Evolutionary conservation across 2,329 filamentous ascomycete genomes (phyloP).

Genomic region (Pseudohalonectria lignicola): DNA sequence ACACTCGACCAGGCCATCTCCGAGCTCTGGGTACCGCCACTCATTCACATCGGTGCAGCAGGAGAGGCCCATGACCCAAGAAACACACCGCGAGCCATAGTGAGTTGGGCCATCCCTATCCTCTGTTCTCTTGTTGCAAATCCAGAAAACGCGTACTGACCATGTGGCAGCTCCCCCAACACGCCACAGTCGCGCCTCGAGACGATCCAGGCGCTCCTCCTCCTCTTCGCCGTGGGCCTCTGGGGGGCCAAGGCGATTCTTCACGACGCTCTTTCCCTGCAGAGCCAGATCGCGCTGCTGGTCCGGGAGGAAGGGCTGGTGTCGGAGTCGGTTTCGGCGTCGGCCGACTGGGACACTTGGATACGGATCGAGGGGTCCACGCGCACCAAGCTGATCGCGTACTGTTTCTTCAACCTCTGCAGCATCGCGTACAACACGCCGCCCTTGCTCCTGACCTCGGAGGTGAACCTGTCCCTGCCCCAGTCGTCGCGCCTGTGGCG

Average conservation of each 20-base stretch:
- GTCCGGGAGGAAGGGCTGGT: constrained; percentile 47
- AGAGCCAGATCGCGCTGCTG: constrained; percentile 45
- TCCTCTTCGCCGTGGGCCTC: constrained; percentile 49
- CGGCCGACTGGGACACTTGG: constrained; percentile 48
- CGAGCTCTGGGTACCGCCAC: constrained; percentile 44
- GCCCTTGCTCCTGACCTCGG: constrained; percentile 45
- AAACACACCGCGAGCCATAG: constrained; percentile 49
- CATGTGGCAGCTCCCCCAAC: constrained; percentile 37
- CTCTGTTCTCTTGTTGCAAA: background rate
- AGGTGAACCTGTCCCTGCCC: constrained; percentile 44
- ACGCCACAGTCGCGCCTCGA: constrained; percentile 49
- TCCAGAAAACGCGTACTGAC: constrained; percentile 2
- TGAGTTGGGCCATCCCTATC: constrained; percentile 22
- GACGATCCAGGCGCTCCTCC: constrained; percentile 52
- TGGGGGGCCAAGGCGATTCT: constrained; percentile 52
- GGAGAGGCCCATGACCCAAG: constrained; percentile 44
- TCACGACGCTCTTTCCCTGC: constrained; percentile 46
- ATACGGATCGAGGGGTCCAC: constrained; percentile 44
- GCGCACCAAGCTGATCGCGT: constrained; percentile 48
- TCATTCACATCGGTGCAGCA: constrained; percentile 48
- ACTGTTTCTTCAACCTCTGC: constrained; percentile 52
- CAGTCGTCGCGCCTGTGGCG: constrained; percentile 45
- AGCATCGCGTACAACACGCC: constrained; percentile 52
- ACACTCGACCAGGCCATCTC: constrained; percentile 47
- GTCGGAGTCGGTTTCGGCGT: constrained; percentile 29